phyloP scores from a whole-genome alignment of 768 basidiomycete species.

The Chalciporus chontae region DNA sequence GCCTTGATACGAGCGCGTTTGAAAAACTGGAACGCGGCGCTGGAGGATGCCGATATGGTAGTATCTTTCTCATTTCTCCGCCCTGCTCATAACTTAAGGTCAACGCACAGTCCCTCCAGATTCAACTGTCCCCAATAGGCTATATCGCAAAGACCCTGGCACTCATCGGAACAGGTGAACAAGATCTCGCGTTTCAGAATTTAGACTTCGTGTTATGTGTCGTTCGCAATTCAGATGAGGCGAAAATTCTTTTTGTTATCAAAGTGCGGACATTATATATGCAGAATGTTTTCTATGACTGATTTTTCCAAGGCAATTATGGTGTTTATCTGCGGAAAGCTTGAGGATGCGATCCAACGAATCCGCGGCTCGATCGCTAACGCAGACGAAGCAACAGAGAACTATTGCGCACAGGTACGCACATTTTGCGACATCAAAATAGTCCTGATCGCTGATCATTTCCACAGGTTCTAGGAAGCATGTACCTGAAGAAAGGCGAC shows the following conservation, averaged over 20 bases:
- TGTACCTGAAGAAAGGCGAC: constrained; percentile 3
- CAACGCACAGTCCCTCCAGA: neutral
- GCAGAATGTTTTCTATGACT: too few species aligned
- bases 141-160: constrained; percentile 8
- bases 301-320: too few species aligned
- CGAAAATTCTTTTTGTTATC: neutral
- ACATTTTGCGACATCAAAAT: too few species aligned
- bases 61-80: too few species aligned
- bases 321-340: neutral
- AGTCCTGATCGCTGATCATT: too few species aligned
- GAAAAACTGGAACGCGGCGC: neutral
- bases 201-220: constrained; percentile 2
- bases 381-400: neutral
- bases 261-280: too few species aligned
- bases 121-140: neutral
- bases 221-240: neutral
- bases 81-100: too few species aligned
- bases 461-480: neutral
- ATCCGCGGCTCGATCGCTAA: neutral
- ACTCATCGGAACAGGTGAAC: neutral
- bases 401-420: neutral
- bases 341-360: neutral
- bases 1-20: neutral
- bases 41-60: neutral
- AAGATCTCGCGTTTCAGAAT: neutral